Percentiles rank a stretch among this genome's conserved stretches.
These are phyloP conservation scores for Rhododendron ferrugineum DNA, from an alignment of 148 eudicot genomes.

Conservation along the genomic window DNA sequence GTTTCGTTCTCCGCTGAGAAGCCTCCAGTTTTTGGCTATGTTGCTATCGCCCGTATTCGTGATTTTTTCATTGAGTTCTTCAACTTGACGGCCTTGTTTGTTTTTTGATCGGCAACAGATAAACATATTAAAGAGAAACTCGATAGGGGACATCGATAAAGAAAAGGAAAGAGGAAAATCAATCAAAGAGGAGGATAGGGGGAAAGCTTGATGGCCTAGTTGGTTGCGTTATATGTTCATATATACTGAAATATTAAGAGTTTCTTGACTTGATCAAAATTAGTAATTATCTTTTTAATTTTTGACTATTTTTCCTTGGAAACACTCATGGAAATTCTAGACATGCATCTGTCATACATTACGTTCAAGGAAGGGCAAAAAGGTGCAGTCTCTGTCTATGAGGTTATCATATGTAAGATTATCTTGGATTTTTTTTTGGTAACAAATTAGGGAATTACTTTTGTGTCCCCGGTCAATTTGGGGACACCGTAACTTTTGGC, in stretches of 20 bases:
- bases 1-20: constrained; percentile 49
- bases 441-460: too few species aligned
- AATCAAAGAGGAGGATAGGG: too few species aligned
- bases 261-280: not conserved
- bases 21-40: constrained; percentile 61
- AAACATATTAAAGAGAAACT: too few species aligned
- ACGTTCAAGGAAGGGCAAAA: not conserved
- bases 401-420: too few species aligned
- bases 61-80: not conserved
- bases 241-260: not conserved
- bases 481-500: too few species aligned
- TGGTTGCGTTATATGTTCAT: not conserved
- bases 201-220: too few species aligned
- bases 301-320: not conserved
- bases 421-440: too few species aligned
- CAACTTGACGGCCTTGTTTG: not conserved
- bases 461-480: too few species aligned
- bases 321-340: not conserved
- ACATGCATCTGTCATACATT: not conserved
- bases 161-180: not conserved
- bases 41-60: not conserved
- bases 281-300: not conserved
- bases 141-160: not conserved
- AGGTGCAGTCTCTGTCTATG: not conserved
- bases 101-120: too few species aligned